Evolutionary conservation across 2,329 filamentous ascomycete species (phyloP).

Genomic region (Apiospora koreana): DNA sequence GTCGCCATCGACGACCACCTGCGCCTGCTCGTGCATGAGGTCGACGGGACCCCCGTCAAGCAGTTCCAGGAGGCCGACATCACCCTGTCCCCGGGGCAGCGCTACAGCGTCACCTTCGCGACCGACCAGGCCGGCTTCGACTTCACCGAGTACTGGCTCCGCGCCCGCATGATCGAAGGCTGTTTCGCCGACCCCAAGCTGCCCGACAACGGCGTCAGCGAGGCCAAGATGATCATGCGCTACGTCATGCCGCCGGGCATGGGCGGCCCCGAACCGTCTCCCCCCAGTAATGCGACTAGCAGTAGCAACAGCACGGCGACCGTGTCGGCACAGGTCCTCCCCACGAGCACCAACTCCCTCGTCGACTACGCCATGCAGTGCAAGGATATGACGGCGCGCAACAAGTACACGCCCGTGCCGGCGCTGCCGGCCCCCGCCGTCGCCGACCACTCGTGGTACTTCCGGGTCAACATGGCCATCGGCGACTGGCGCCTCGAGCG

Average conservation of each 20-base stretch:
- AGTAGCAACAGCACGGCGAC: slow-evolving; percentile 37
- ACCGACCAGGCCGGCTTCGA: slow-evolving; percentile 55
- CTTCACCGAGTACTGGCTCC: slow-evolving; percentile 62
- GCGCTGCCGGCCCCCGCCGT: slow-evolving; percentile 42
- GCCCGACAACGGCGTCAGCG: slow-evolving; percentile 42
- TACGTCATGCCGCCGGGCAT: slow-evolving; percentile 34
- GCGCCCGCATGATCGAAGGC: slow-evolving; percentile 61
- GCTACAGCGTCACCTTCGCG: slow-evolving; percentile 67
- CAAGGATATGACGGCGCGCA: slow-evolving; percentile 49
- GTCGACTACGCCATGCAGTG: slow-evolving; percentile 43
- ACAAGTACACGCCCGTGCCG: slow-evolving; percentile 44
- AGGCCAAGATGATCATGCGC: slow-evolving; percentile 50
- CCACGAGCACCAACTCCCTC: slow-evolving; percentile 37
- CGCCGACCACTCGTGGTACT: slow-evolving; percentile 53
- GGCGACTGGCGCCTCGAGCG: slow-evolving; percentile 58
- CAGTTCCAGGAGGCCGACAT: slow-evolving; percentile 60
- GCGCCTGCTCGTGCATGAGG: slow-evolving; percentile 58
- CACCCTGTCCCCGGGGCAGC: slow-evolving; percentile 69
- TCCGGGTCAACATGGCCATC: slow-evolving; percentile 61
- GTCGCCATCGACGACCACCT: slow-evolving; percentile 69
- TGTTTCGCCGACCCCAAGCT: slow-evolving; percentile 57
- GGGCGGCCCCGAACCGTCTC: slow-evolving; percentile 11
- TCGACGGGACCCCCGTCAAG: slow-evolving; percentile 68
- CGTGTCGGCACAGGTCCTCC: slow-evolving; percentile 30
- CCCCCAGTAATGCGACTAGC: slow-evolving; percentile 32